Evolutionary conservation across 495 filamentous ascomycete species (phyloP).

Genomic region (Aspergillus haitiensis): DNA sequence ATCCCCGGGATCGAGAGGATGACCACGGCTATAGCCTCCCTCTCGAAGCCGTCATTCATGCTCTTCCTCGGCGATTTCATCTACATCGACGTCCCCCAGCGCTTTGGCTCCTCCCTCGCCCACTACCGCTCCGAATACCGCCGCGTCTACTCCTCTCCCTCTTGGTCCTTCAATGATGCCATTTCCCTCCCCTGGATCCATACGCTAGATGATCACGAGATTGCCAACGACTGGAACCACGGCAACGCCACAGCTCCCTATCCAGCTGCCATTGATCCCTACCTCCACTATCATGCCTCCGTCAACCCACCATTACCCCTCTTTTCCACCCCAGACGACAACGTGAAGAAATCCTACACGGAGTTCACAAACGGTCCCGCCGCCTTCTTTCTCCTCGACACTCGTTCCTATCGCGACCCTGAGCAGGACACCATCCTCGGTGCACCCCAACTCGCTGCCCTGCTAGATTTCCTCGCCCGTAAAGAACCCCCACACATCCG

Average conservation of each 20-base stretch:
- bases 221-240: conserved; percentile 83
- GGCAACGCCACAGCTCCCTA: conserved; percentile 72
- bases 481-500: conserved; percentile 72
- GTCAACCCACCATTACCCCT: conserved; percentile 71
- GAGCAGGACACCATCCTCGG: conserved; percentile 80
- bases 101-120: conserved; percentile 67
- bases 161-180: conserved; percentile 62
- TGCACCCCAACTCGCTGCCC: conserved; percentile 69
- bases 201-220: conserved; percentile 94
- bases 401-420: conserved; percentile 77
- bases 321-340: conserved; percentile 38
- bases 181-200: conserved; percentile 89
- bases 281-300: conserved; percentile 77
- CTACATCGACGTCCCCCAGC: conserved; percentile 87
- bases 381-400: conserved; percentile 93
- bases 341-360: conserved; percentile 68
- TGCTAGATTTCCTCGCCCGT: conserved; percentile 70
- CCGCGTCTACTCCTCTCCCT: conserved; percentile 88
- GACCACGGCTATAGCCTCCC: conserved; percentile 52
- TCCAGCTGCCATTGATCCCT: conserved; percentile 78
- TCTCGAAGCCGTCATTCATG: conserved; percentile 78
- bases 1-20: conserved; percentile 76
- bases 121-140: conserved; percentile 90
- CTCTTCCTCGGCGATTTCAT: conserved; percentile 99
- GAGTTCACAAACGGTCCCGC: conserved; percentile 85